A percentile compares a stretch with the other conserved stretches of the same genome.
phyloP scores from a whole-genome alignment of 1,139 yeast genomes.

The Suzukiozyma palmioleophila region DNA sequence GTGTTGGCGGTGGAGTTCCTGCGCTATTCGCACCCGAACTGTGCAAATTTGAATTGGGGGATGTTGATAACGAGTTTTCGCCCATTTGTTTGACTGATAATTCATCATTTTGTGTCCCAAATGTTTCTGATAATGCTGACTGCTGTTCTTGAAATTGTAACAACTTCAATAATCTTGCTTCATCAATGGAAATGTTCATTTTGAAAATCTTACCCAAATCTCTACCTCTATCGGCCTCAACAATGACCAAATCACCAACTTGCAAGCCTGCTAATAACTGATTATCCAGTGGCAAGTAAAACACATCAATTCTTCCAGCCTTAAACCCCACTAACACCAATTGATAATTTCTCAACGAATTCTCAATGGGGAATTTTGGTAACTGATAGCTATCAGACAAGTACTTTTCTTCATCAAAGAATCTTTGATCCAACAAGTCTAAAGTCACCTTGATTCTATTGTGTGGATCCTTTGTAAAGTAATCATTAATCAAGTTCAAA shows the following conservation, averaged over 20 bases:
- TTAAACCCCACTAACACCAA: constrained; percentile 76
- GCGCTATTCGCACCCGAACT: constrained; percentile 4
- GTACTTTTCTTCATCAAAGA: constrained; percentile 24
- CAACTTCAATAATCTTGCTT: constrained; percentile 51
- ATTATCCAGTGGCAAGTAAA: constrained; percentile 51
- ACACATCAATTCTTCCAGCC: constrained; percentile 81
- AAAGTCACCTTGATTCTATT: constrained; percentile 36
- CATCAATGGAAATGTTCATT: constrained; percentile 62
- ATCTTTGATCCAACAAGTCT: constrained; percentile 20
- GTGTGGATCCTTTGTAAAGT: constrained; percentile 38
- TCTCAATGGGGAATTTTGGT: constrained; percentile 41
- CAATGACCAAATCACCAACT: constrained; percentile 79
- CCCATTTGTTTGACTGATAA: constrained; percentile 22
- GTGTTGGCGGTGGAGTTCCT: constrained; percentile 31
- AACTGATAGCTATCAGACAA: constrained; percentile 32
- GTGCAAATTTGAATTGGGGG: constrained; percentile 6
- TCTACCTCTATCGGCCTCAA: constrained; percentile 95
- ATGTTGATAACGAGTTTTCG: constrained; percentile 7
- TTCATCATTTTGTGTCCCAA: constrained; percentile 14
- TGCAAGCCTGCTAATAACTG: constrained; percentile 19
- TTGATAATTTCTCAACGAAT: constrained; percentile 28
- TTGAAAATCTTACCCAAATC: constrained; percentile 81
- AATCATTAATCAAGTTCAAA: constrained; percentile 26
- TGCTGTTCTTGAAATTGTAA: constrained; percentile 57
- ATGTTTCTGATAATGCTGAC: constrained; percentile 38